Conservation (phyloP, 495 filamentous ascomycete genomes). For the Hyaloscypha bicolor region DNA sequence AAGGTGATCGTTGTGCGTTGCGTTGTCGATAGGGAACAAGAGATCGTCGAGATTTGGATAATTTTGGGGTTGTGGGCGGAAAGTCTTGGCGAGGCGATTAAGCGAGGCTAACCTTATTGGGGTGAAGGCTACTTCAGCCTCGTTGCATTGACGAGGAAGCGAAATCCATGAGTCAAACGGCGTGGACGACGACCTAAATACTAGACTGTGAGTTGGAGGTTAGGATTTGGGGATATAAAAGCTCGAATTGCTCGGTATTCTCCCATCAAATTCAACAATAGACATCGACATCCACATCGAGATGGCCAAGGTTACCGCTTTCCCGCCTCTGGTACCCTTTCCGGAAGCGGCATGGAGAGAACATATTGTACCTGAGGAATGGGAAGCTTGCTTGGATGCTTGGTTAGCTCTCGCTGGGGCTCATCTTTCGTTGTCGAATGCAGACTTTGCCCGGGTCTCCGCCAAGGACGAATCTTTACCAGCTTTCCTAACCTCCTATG, state of each 20-base stretch:
- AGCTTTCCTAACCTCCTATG: conserved; percentile 32
- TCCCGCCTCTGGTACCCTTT: conserved; percentile 75
- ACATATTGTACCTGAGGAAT: conserved; percentile 67
- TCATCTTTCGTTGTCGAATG: conserved; percentile 59
- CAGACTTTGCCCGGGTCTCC: conserved; percentile 52
- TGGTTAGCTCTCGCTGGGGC: conserved; percentile 69
- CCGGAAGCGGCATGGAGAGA: conserved; percentile 69
- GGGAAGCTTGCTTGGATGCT: conserved; percentile 76
- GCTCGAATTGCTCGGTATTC: not conserved
- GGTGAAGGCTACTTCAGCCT: not conserved
- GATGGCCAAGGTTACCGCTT: conserved; percentile 30
- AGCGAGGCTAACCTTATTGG: conserved; percentile 14
- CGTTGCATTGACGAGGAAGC: not conserved
- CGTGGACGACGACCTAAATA: not conserved
- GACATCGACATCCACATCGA: not conserved
- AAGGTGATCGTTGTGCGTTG: conserved; percentile 44
- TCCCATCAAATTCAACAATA: not conserved
- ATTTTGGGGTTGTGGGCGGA: conserved; percentile 30
- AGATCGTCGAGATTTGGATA: conserved; percentile 18
- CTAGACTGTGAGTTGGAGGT: not conserved
- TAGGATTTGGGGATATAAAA: not conserved
- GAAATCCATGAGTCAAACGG: conserved; percentile 19
- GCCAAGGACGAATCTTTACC: conserved; percentile 56
- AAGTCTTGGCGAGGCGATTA: conserved; percentile 44
- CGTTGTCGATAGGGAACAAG: conserved; percentile 13